A percentile compares a stretch with the other conserved stretches of the same genome.
phyloP scores from a whole-genome alignment of 225 moss, liverwort and hornwort species.

The Anthoceros angustus region DNA sequence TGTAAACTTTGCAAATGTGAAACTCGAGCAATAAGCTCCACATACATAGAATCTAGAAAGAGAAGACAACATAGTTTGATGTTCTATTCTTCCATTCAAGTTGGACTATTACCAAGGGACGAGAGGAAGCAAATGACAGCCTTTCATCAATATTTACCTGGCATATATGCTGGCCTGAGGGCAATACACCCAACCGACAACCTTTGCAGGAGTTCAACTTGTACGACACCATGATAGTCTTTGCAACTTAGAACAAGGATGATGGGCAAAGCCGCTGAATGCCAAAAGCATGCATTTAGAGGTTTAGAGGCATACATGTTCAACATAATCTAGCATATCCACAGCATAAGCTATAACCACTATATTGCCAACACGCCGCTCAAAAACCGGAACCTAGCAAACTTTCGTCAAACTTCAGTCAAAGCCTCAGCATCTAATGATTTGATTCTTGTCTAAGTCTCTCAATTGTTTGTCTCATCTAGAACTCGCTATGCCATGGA shows the following conservation, averaged over 20 bases:
- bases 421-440: neutral
- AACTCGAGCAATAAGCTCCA: conserved; percentile 98
- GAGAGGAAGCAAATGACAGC: neutral
- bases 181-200: conserved; percentile 86
- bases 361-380: conserved; percentile 91
- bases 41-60: conserved; percentile 86
- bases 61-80: neutral
- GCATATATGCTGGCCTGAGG: conserved; percentile 91
- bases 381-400: conserved; percentile 72
- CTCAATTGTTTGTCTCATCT: no score
- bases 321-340: conserved; percentile 97
- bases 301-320: conserved; percentile 25
- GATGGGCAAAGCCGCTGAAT: neutral
- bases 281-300: conserved; percentile 6
- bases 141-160: conserved; percentile 21
- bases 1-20: conserved; percentile 94
- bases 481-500: no score
- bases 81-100: neutral
- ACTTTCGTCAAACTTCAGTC: no score
- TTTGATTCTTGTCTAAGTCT: neutral
- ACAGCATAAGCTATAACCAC: conserved; percentile 95
- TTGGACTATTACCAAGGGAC: neutral
- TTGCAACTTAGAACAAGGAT: neutral
- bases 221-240: neutral
- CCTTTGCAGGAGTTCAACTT: conserved; percentile 63